Evolutionary conservation across 1,284 basidiomycete species (phyloP), one percentile per base, ranked within the genome.

Genomic region (Pyrrhoderma noxium): DNA sequence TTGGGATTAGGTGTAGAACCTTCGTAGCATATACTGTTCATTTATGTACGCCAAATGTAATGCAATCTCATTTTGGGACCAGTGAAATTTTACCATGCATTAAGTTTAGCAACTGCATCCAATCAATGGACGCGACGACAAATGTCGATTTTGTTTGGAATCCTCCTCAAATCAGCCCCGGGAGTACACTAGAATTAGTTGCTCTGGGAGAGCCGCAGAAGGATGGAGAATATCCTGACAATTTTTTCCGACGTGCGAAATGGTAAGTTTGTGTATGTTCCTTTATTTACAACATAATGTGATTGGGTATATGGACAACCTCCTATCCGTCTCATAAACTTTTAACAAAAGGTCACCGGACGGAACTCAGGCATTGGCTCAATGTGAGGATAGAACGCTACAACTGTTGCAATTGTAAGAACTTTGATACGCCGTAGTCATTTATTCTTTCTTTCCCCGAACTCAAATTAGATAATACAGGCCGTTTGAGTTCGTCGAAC

Each of bases 321-420:
- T 31, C 27, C 11, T 31, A 7, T 22, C 21, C 21, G 7, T 40
- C 21, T 16, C 14, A 5, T n/a, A 7, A 18, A 5, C 38, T 40
- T 40, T 23, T 40, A 3, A 27, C 21, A 19, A n/a, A 53, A 86
- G 85, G 82, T 82, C 75, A 59, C 75, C 76, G 40, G 84, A 86
- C 58, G 84, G 83, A 1, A 76, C 77, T 3, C 67, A 66, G 16
- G 63, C 80, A 4, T 67, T 87, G 8, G 66, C 73, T 1, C 80
- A 83, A 44, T 82, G 75, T 60, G 85, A 87, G 63, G 73, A 83
- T 57, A 64, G 75, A 27, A 68, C 71, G 1, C 73, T 85, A 50
- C 75, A 78, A 52, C 57, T 74, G 34, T 71, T 78, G 27, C 57
- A 70, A 36, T 53, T 68, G 75, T 76, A 54, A 11, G 49, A 27